Evolutionary conservation across 805 yeast genomes (phyloP), one percentile per base, ranked within the genome.

Genomic region (Sugiyamaella valdiviana): DNA sequence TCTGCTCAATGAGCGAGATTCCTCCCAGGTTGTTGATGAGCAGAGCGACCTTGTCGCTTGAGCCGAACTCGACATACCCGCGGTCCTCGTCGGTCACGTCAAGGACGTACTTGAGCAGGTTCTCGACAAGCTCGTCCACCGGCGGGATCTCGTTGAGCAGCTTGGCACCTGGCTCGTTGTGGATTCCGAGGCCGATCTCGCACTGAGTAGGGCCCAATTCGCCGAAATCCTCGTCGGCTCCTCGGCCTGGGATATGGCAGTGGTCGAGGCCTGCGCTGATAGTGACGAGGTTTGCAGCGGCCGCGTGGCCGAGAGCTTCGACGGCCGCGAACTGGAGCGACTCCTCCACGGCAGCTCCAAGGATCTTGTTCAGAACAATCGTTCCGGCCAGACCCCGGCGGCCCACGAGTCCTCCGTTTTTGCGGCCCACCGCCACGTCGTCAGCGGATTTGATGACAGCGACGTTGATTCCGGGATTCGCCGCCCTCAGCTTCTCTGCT

Each of bases 351-450:
- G 79, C 82, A 2, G 87, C 90, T 42, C 96, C 95, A 16, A 83
- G 76, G 41, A 82, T 70, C 64, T 89, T 89, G 67, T 90, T 96
- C 29, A 86, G 85, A 10, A 90, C 64, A 1, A 83, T 78, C 1
- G 96, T 88, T 36, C 96, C 97, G 0, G 96, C 93, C 50, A 89
- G 72, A 22, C 95, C 97, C 67, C 97, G 77, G 68, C 96, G 77
- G 19, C 96, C 96, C 45, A 89, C 96, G 73, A 85, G 77, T 19
- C 85, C 88, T 62, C 90, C 90, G 61, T 88, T 88, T 21, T 80
- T 75, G 57, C 83, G 73, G 7, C 95, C 95, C 42, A 90, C 95
- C 7, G 96, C 86, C 15, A 88, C 95, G 64, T 89, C 97, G 63
- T 89, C 97, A 40, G 87, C 84, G 24, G 88, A 87, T 48, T 82